Base-by-base conservation (phyloP, 176 grass and related monocot species). In the Rhipidocladum racemiflorum region DNA sequence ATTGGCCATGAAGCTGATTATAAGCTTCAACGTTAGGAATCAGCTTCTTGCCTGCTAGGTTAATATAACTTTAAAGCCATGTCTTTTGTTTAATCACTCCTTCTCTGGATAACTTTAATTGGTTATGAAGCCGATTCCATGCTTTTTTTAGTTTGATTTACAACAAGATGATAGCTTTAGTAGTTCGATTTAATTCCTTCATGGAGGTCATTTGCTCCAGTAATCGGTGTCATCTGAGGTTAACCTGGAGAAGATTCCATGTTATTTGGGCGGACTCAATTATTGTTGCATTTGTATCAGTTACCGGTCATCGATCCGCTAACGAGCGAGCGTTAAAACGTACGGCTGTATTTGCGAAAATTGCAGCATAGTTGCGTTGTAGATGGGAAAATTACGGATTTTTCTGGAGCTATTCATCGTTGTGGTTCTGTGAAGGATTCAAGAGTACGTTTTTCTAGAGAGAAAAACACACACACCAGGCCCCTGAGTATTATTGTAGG, bases 221-320 rank as follows among this genome's bases (percentile, higher is more conserved):
- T 23, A 17, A 16, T 70, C n/a, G 61, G 40, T 53, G 65, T 6
- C n/a, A 83, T 72, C 20, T 32, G 72, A 24, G 30, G 65, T 53
- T 72, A 54, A 76, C 42, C 32, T 43, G 53, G 46, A 11, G 50
- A 76, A 51, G 50, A 34, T 43, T 45, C 63, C 62, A 66, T 80
- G 40, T 55, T 54, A 64, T 20, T 24, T 77, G 6, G 62, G 76
- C 55, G 50, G 28, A 23, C 43, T 74, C 69, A 53, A 20, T 85
- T 68, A 71, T 45, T 78, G 32, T n/a, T n/a, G 6, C 45, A 27
- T 21, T 12, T 81, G 6, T 59, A 68, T 68, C 25, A 80, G 38
- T 54, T 65, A 57, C 30, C 14, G 38, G 40, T 0, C 70, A 68
- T 24, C 28, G 17, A 30, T 80, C 25, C 23, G 25, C 42, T 40